Percentiles rank a stretch among this genome's conserved stretches.
phyloP scores from a whole-genome alignment of 78 protist species.

The slime mould (Dictyostelium discoideum) region dicty_2.7 NC_007091.3:5062001-5062500 shows the following conservation, averaged over 20 bases:
- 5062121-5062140: background rate
- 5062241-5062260: background rate
- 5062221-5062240: background rate
- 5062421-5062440: conserved; percentile 46
- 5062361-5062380: conserved; percentile 39
- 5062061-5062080: background rate
- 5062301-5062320: conserved; percentile 31
- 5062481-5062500: conserved; percentile 37
- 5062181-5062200: background rate
- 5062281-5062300: conserved; percentile 21
- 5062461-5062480: conserved; percentile 44
- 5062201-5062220: background rate
- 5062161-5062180: background rate
- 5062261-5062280: background rate
- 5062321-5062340: conserved; percentile 63
- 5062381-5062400: conserved; percentile 46
- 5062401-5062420: conserved; percentile 46
- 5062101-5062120: background rate
- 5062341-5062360: conserved; percentile 49
- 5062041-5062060: no score
- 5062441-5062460: conserved; percentile 5
- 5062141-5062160: background rate
- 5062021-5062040: no score
- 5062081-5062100: no score
- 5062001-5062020: no score